Evolutionary conservation across 2,329 filamentous ascomycete genomes (phyloP).

Genomic region (Xylariaceae sp.): DNA sequence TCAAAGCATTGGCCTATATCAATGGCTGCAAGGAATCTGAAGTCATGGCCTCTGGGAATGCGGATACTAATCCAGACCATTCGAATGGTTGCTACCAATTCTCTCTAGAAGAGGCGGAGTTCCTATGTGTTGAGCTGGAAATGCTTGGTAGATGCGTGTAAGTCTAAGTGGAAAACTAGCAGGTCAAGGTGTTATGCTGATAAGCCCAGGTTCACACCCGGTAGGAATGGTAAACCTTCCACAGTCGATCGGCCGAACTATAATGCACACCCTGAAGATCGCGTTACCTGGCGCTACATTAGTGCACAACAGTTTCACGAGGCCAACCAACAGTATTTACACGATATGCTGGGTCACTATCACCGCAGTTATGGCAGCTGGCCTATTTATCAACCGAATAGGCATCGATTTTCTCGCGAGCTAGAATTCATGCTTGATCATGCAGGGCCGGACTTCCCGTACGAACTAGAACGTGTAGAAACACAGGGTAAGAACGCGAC

Average conservation of each 20-base stretch:
- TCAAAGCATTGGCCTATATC: constrained; percentile 34
- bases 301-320: neutral
- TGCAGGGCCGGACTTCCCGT: constrained; percentile 17
- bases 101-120: constrained; percentile 33
- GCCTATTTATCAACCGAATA: constrained; percentile 14
- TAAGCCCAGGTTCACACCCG: constrained; percentile 23
- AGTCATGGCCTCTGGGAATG: constrained; percentile 8
- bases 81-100: constrained; percentile 42
- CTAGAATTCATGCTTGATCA: constrained; percentile 30
- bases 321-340: constrained; percentile 7
- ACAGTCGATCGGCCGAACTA: constrained; percentile 32
- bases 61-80: constrained; percentile 24
- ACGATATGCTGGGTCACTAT: constrained; percentile 23
- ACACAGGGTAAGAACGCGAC: neutral
- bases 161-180: constrained; percentile 22
- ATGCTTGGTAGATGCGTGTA: constrained; percentile 37
- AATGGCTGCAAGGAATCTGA: constrained; percentile 35
- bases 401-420: constrained; percentile 22
- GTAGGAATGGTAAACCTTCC: neutral
- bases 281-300: constrained; percentile 40
- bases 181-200: constrained; percentile 20
- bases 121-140: constrained; percentile 26
- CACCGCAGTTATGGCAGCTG: constrained; percentile 21
- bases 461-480: constrained; percentile 23
- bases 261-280: constrained; percentile 40